A percentile compares a stretch with the other conserved stretches of the same genome.
These are phyloP conservation scores for Colletotrichum spaethianum DNA, from an alignment of 2,329 filamentous ascomycete genomes.

Conservation along the genomic window DNA sequence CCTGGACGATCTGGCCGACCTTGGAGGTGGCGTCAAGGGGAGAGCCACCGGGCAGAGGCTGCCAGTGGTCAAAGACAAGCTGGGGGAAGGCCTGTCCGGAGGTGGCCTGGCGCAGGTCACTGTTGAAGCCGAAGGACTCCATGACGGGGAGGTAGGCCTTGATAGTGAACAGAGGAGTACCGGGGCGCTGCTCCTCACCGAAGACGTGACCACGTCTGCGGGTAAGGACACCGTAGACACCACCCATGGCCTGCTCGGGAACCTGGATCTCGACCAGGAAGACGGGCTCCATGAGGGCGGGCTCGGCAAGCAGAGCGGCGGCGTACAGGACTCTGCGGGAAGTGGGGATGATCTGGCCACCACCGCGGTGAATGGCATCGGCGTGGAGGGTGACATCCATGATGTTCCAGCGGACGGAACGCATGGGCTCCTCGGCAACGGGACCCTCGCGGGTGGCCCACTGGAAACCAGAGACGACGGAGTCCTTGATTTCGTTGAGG, in stretches of 20 bases:
- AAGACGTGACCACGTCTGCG: constrained; percentile 99
- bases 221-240: constrained; percentile 99
- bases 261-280: constrained; percentile 99
- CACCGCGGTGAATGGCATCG: constrained; percentile 99
- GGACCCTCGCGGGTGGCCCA: constrained; percentile 99
- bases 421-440: constrained; percentile 98
- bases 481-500: constrained; percentile 99
- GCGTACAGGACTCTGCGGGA: constrained; percentile 98
- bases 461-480: constrained; percentile 99
- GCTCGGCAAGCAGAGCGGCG: constrained; percentile 89
- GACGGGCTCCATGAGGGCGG: constrained; percentile 94
- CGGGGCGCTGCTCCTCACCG: constrained; percentile 96
- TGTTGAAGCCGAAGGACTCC: constrained; percentile 99
- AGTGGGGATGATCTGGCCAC: constrained; percentile 98
- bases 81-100: constrained; percentile 99
- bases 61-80: constrained; percentile 99
- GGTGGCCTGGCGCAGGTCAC: constrained; percentile 93
- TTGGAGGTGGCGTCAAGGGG: constrained; percentile 87
- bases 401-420: constrained; percentile 97
- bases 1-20: constrained; percentile 85
- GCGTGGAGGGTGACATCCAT: constrained; percentile 99
- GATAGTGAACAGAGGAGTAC: constrained; percentile 99
- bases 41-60: constrained; percentile 93
- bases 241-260: constrained; percentile 98
- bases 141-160: constrained; percentile 97